A percentile compares a stretch with the other conserved stretches of the same genome.
Conservation (phyloP, 805 yeast genomes). For the Candida ovalis region DNA sequence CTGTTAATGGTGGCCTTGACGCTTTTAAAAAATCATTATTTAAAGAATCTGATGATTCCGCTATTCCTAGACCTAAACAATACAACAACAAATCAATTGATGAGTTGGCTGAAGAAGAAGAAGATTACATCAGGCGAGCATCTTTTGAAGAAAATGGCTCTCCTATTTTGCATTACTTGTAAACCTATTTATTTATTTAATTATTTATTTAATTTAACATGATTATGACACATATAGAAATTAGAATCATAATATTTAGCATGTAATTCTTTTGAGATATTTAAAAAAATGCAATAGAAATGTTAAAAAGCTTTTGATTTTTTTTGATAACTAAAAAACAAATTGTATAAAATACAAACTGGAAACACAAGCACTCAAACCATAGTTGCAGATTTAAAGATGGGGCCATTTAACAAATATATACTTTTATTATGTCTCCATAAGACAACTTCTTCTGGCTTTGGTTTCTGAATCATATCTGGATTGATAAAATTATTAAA, state of each 20-base stretch:
- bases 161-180: neutral
- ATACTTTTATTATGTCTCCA: constrained; percentile 6
- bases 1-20: constrained; percentile 22
- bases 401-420: constrained; percentile 8
- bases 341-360: neutral
- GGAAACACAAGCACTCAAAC: neutral
- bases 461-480: neutral
- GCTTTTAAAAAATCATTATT: constrained; percentile 23
- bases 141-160: neutral
- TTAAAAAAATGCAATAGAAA: too few species aligned
- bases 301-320: too few species aligned
- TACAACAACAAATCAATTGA: neutral
- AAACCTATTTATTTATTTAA: neutral
- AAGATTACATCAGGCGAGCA: constrained; percentile 1
- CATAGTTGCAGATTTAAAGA: constrained; percentile 5
- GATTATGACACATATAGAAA: too few species aligned
- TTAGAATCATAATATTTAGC: too few species aligned
- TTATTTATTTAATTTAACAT: neutral
- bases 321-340: too few species aligned
- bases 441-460: constrained; percentile 9
- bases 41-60: constrained; percentile 4
- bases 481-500: neutral
- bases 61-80: neutral
- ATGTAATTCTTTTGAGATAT: too few species aligned
- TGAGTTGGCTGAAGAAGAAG: neutral